A percentile compares a stretch with the other conserved stretches of the same genome.
Conservation (phyloP, 352 stramenopile species). For the Pythium phragmiticola region DNA sequence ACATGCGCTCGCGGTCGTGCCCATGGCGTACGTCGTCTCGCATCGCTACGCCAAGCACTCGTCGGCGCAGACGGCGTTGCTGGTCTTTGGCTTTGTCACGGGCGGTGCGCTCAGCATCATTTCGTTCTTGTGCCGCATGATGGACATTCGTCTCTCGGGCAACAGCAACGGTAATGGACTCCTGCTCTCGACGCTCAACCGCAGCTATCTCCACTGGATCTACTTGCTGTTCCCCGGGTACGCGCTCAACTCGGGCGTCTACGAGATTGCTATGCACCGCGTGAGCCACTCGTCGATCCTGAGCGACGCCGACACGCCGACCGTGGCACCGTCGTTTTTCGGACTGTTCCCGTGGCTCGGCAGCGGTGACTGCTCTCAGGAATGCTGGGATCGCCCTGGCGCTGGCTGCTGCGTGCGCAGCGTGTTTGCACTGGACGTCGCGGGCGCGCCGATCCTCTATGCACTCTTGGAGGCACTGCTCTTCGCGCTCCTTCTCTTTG, state of each 20-base stretch:
- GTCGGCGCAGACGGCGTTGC: constrained; percentile 54
- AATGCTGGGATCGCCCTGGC: constrained; percentile 48
- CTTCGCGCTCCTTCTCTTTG: constrained; percentile 37
- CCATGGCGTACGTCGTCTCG: constrained; percentile 62
- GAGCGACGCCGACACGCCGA: constrained; percentile 26
- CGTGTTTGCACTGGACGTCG: constrained; percentile 60
- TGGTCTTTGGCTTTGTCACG: constrained; percentile 64
- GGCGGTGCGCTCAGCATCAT: constrained; percentile 70
- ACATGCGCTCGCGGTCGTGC: constrained; percentile 52
- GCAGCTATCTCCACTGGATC: constrained; percentile 71
- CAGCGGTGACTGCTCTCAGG: constrained; percentile 30
- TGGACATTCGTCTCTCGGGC: constrained; percentile 38
- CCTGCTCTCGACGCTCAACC: constrained; percentile 54
- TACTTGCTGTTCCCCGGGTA: constrained; percentile 74
- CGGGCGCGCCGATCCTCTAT: constrained; percentile 46
- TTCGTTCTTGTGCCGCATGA: constrained; percentile 70
- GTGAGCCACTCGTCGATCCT: constrained; percentile 50
- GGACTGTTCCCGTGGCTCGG: constrained; percentile 52
- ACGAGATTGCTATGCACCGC: constrained; percentile 71
- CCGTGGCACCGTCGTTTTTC: constrained; percentile 52
- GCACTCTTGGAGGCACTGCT: constrained; percentile 43
- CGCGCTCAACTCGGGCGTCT: constrained; percentile 64
- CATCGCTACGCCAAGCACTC: constrained; percentile 59
- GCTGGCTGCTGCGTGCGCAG: constrained; percentile 46
- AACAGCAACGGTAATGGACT: constrained; percentile 16